Evolutionary conservation across 108 stramenopile species (phyloP).

Genomic region (Parietichytrium sp.): DNA sequence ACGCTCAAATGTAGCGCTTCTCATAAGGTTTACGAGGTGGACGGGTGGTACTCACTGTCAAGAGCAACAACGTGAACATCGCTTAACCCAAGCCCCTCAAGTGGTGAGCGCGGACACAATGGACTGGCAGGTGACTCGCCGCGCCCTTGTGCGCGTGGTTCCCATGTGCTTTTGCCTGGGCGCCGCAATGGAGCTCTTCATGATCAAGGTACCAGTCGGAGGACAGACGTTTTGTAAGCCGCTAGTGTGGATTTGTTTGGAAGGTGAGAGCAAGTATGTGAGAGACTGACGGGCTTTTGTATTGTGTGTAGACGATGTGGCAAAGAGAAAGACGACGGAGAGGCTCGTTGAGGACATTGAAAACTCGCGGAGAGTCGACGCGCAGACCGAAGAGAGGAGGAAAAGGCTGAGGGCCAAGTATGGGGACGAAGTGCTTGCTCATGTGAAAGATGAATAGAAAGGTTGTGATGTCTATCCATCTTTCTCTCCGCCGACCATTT

Average conservation of each 20-base stretch:
- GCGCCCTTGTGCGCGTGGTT: conserved; percentile 5
- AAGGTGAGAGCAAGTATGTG: neutral
- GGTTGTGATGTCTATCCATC: too few relatives aligned
- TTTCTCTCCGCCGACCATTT: too few relatives aligned
- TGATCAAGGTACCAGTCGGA: conserved; percentile 30
- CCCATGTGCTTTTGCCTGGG: conserved; percentile 27
- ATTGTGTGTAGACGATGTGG: neutral
- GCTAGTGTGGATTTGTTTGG: neutral
- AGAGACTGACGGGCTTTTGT: neutral
- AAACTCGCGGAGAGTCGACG: neutral
- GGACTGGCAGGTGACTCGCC: too few relatives aligned
- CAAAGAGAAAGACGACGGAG: neutral
- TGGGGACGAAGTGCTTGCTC: too few relatives aligned
- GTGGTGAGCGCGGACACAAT: too few relatives aligned
- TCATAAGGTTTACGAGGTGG: too few relatives aligned
- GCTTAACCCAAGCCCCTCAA: too few relatives aligned
- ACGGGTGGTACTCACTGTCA: too few relatives aligned
- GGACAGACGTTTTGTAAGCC: conserved; percentile 37
- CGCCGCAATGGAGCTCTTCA: conserved; percentile 28
- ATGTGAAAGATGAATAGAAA: too few relatives aligned
- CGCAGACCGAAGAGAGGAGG: neutral
- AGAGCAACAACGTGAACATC: too few relatives aligned
- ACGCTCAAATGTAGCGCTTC: too few relatives aligned
- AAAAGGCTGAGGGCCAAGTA: conserved; percentile 26
- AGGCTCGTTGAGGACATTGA: conserved; percentile 1